Base-by-base conservation (phyloP, 1,139 yeast species). In the Yamadazyma atmosphaerica region DNA sequence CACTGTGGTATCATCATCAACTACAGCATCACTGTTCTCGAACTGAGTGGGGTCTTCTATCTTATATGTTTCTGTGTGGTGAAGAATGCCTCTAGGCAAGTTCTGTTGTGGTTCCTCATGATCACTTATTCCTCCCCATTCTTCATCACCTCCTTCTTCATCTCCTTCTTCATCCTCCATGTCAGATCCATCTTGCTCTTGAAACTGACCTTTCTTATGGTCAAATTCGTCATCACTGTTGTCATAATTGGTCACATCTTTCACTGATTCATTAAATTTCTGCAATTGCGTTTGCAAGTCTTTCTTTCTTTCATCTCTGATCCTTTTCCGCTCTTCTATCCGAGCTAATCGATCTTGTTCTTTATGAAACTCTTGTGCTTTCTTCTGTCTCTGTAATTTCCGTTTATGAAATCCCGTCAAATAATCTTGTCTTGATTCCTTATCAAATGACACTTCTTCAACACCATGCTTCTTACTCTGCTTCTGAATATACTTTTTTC, bases 401-500 rank as follows among this genome's bases (percentile, higher is more conserved):
- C 98, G 77, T 64, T 92, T 92, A 61, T 92, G 98, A 59, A 92
- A 92, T 24, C 98, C 98, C 1, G 97, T 92, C 50, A 92, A 68
- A 60, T 83, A 92, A 44, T 90, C 96, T 27, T 70, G 64, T 58
- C 96, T 69, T 18, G 82, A 76, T 27, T 77, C 85, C 49, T 80
- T 78, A 62, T 90, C 92, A 58, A 87, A 90, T 2, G 77, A 79
- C 25, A 90, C 94, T 56, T 87, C 96, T 25, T 79, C 89, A 3
- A 83, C 89, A 23, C 88, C 75, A 50, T 77, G 81, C 52, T 77
- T 78, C 52, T 77, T 81, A 42, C 78, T 66, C 66, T 86, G 65
- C 61, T 79, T 72, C 43, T 72, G 72, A n/a, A 83, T 83, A 62
- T 89, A 89, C 51, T 76, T 78, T 61, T 85, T 81, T 50, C 95